These are phyloP conservation scores for Scenedesmus sp. DNA, from an alignment of 163 green algal genomes.

Conservation along the genomic window DNA sequence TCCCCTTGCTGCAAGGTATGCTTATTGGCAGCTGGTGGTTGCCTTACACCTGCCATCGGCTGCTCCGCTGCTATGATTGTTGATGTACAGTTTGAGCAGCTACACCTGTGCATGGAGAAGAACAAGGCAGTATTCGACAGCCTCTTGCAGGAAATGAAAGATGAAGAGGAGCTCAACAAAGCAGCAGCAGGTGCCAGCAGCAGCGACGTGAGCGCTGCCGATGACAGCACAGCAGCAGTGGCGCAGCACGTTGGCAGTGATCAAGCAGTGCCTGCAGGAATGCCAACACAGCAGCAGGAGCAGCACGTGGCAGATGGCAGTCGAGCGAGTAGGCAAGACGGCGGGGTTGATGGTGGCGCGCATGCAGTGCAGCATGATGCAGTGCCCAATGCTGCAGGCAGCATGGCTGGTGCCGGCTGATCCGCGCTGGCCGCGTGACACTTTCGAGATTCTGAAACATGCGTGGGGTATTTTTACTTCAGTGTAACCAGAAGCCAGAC, in stretches of 20 bases:
- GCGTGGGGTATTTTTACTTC: not conserved
- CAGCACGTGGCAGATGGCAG: not conserved
- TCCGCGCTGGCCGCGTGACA: not conserved
- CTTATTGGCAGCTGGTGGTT: not conserved
- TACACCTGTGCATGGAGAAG: slow-evolving; percentile 59
- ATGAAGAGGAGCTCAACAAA: slow-evolving; percentile 27
- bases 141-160: slow-evolving; percentile 55
- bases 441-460: not conserved
- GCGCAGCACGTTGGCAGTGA: slow-evolving; percentile 14
- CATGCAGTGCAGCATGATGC: not conserved
- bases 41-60: not conserved
- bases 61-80: not conserved
- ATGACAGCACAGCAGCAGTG: slow-evolving; percentile 12
- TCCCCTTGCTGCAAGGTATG: too few relatives aligned
- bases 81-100: slow-evolving; percentile 46
- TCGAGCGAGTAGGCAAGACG: slow-evolving; percentile 6
- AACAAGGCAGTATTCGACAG: slow-evolving; percentile 54
- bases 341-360: not conserved
- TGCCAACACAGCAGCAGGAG: slow-evolving; percentile 9
- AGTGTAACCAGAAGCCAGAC: too few relatives aligned
- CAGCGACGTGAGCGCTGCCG: not conserved
- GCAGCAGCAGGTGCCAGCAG: slow-evolving; percentile 25
- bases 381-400: not conserved
- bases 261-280: slow-evolving; percentile 8
- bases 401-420: slow-evolving; percentile 27